Percentiles rank a stretch among this genome's conserved stretches.
These are phyloP conservation scores for Aspergillus fumigatiaffinis DNA, from an alignment of 2,329 filamentous ascomycete genomes.

Conservation along the genomic window DNA sequence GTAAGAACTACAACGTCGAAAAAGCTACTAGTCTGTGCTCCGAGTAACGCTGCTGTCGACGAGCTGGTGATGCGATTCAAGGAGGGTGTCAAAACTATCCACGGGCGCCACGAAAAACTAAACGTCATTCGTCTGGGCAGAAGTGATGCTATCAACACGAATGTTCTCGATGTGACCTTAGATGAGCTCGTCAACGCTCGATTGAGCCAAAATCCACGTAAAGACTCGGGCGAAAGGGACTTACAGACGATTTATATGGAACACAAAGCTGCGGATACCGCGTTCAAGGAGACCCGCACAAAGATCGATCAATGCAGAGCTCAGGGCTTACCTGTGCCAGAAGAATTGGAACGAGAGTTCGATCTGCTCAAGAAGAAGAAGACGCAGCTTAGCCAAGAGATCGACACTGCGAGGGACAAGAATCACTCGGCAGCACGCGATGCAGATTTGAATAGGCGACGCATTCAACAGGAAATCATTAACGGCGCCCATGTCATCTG, in stretches of 20 bases:
- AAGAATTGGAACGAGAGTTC: slow-evolving; percentile 67
- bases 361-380: slow-evolving; percentile 75
- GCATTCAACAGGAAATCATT: slow-evolving; percentile 85
- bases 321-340: slow-evolving; percentile 41
- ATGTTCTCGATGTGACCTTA: slow-evolving; percentile 85
- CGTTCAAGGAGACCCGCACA: slow-evolving; percentile 67
- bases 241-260: slow-evolving; percentile 67
- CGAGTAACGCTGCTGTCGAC: slow-evolving; percentile 96
- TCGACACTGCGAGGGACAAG: slow-evolving; percentile 82
- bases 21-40: slow-evolving; percentile 94
- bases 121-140: slow-evolving; percentile 87
- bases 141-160: slow-evolving; percentile 85
- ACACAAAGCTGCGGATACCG: slow-evolving; percentile 58
- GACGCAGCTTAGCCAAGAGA: slow-evolving; percentile 70
- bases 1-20: slow-evolving; percentile 52
- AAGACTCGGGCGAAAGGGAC: slow-evolving; percentile 47
- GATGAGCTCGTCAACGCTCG: slow-evolving; percentile 82
- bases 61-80: slow-evolving; percentile 93
- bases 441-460: slow-evolving; percentile 76
- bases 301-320: slow-evolving; percentile 65
- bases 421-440: slow-evolving; percentile 78
- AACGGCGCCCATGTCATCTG: slow-evolving; percentile 90
- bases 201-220: slow-evolving; percentile 50
- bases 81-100: slow-evolving; percentile 72
- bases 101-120: slow-evolving; percentile 69